Conservation (phyloP, 495 filamentous ascomycete genomes). For the Penicillium herquei region DNA sequence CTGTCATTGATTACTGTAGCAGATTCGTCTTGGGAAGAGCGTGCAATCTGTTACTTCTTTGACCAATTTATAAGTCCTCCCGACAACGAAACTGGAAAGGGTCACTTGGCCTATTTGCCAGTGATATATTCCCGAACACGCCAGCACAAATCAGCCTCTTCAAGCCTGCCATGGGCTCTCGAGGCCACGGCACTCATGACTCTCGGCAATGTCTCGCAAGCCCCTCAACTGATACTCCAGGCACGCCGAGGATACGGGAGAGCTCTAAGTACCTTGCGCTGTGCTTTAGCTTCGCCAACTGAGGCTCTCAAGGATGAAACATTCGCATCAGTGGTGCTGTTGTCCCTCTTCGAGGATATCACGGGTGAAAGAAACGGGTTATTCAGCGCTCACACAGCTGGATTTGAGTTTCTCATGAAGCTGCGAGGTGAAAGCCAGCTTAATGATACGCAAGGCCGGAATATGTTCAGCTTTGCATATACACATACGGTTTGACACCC, state of each 20-base stretch:
- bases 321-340: constrained; percentile 39
- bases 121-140: constrained; percentile 31
- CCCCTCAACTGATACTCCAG: constrained; percentile 27
- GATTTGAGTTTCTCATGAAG: constrained; percentile 41
- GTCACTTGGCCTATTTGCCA: constrained; percentile 39
- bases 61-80: constrained; percentile 38
- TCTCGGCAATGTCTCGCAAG: constrained; percentile 31
- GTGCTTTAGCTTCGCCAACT: constrained; percentile 27
- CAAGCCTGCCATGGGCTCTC: constrained; percentile 40
- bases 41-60: constrained; percentile 45
- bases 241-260: constrained; percentile 37
- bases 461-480: constrained; percentile 45
- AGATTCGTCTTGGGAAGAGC: constrained; percentile 41
- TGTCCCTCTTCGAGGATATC: constrained; percentile 44
- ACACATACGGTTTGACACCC: constrained; percentile 34
- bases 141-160: constrained; percentile 5
- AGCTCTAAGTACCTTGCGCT: constrained; percentile 31
- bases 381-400: constrained; percentile 41
- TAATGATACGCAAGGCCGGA: constrained; percentile 32
- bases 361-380: constrained; percentile 39
- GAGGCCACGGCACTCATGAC: constrained; percentile 41
- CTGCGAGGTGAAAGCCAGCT: constrained; percentile 35
- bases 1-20: constrained; percentile 22
- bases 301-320: constrained; percentile 42
- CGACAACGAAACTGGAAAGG: constrained; percentile 20